These are phyloP conservation scores for Jamesozyma piceae DNA, from an alignment of 805 yeast genomes.

Conservation along the genomic window DNA sequence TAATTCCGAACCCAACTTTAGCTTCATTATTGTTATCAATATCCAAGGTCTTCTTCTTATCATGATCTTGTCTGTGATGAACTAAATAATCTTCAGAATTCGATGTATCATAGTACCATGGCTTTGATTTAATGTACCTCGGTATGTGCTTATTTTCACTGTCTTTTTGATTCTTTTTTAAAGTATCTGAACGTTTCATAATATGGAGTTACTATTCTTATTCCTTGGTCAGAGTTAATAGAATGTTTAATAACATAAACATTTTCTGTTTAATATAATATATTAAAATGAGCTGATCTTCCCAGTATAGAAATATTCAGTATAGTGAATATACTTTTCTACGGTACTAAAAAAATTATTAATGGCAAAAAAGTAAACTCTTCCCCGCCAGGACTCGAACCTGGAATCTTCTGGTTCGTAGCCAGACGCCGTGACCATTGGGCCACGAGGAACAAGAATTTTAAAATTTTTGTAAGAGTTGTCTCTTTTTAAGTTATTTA, in stretches of 20 bases:
- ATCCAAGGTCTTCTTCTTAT: constrained; percentile 32
- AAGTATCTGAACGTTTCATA: no score
- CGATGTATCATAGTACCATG: constrained; percentile 30
- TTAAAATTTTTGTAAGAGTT: no score
- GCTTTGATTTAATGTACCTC: constrained; percentile 25
- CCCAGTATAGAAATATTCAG: no score
- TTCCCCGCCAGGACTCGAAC: constrained; percentile 49
- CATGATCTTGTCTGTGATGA: constrained; percentile 41
- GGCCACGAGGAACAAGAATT: constrained; percentile 56
- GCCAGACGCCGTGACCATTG: constrained; percentile 72
- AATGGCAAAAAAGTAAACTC: constrained; percentile 10
- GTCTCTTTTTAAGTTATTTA: no score
- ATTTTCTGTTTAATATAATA: no score
- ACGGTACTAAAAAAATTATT: no score
- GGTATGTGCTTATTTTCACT: constrained; percentile 27
- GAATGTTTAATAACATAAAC: no score
- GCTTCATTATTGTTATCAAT: constrained; percentile 42
- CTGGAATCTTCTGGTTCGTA: constrained; percentile 49
- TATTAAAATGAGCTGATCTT: no score
- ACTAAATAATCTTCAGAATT: constrained; percentile 37
- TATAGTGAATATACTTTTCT: no score
- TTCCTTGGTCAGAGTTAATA: no score
- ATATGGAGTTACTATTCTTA: no score
- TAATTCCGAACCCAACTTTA: constrained; percentile 46
- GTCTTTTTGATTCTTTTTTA: no score